A percentile compares a stretch with the other conserved stretches of the same genome.
Evolutionary conservation across 805 yeast genomes (phyloP).

Genomic region (Pichia eremophila): DNA sequence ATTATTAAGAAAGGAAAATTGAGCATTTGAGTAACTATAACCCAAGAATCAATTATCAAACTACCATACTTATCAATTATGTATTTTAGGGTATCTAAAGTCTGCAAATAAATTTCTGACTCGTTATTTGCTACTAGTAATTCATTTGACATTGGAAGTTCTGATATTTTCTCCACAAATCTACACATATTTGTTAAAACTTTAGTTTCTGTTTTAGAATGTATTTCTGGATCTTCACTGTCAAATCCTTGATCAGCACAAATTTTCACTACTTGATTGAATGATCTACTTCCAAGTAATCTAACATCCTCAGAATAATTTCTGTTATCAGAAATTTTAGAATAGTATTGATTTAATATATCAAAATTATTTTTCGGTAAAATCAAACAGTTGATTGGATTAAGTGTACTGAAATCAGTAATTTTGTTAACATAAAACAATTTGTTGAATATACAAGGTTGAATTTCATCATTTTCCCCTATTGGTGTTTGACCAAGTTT

Average conservation of each 20-base stretch:
- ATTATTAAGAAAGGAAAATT: conserved; percentile 48
- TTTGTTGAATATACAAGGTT: conserved; percentile 45
- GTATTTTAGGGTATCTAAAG: conserved; percentile 55
- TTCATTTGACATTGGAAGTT: conserved; percentile 31
- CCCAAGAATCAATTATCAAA: conserved; percentile 54
- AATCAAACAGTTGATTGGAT: conserved; percentile 42
- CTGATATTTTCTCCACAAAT: conserved; percentile 34
- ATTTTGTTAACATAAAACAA: conserved; percentile 46
- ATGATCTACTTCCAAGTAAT: conserved; percentile 38
- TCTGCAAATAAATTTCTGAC: conserved; percentile 54
- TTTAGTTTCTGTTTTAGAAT: conserved; percentile 32
- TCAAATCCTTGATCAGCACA: conserved; percentile 34
- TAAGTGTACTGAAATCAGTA: conserved; percentile 41
- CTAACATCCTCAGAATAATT: conserved; percentile 35
- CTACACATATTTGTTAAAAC: conserved; percentile 40
- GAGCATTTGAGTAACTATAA: conserved; percentile 51
- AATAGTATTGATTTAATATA: conserved; percentile 36
- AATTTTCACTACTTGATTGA: conserved; percentile 39
- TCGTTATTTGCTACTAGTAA: conserved; percentile 45
- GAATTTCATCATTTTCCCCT: conserved; percentile 10
- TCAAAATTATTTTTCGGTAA: conserved; percentile 39
- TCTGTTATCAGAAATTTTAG: conserved; percentile 36
- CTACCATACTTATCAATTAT: conserved; percentile 75
- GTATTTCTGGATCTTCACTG: conserved; percentile 3
- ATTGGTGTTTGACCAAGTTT: conserved; percentile 16